Base-by-base conservation (phyloP, 768 basidiomycete genomes). In the Podaxis sp. region DNA sequence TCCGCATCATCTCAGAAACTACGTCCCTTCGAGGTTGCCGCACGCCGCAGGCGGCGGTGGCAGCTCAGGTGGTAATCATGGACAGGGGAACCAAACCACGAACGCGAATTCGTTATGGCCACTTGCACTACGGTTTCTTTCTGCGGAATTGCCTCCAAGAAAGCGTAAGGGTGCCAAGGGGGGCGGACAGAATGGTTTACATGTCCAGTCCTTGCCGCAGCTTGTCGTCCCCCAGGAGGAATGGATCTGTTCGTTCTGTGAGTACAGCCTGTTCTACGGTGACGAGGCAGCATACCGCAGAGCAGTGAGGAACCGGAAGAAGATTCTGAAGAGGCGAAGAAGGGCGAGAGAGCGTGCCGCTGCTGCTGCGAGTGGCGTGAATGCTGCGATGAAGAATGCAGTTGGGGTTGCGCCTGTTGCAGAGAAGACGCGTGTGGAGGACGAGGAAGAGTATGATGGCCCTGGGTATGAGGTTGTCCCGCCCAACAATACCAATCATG, bases 211-310 rank as follows among this genome's bases (percentile, higher is more conserved):
- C 12, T 22, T 60, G 20, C 49, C 71, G 37, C 73, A 67, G 64
- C 73, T 87, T 58, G 81, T 80, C 24, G 82, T 85, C 63, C 86
- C 87, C 7, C 81, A 76, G 37, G 94, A 97, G 24, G 96, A 98
- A 73, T 97, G 93, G 89, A 88, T 98, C 63, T 99, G 96, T 72
- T 85, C 90, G 65, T 91, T 90, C 69, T 99, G 96, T 79, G 96
- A 99, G 76, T 96, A 95, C 73, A 82, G 87, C 62, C 71, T 99
- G 61, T 96, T 96, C 74, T 99, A 90, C 72, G 93, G 94, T n/a
- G 89, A 90, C 56, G 90, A 90, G 44, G 62, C 75, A 58, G 83
- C 80, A 59, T 88, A 90, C 72, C 80, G 84, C 65, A 78, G 82
- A 50, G 89, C 87, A 48, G 77, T 94, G 63, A 77, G 86, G 74